Evolutionary conservation across 1,139 yeast genomes (phyloP).

Genomic region (Taiozyma onychis): DNA sequence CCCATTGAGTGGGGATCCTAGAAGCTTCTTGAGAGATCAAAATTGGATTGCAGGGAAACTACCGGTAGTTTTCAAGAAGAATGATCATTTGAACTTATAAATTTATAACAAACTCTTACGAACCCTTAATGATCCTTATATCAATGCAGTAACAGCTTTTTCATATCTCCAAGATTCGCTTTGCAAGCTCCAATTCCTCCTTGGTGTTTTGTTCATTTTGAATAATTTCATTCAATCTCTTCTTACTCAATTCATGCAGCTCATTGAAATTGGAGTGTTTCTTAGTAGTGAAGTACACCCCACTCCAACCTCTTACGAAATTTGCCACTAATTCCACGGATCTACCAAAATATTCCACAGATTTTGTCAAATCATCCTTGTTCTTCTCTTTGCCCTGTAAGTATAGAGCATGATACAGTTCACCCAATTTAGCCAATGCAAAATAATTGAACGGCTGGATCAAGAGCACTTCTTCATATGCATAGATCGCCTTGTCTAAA

Average conservation of each 20-base stretch:
- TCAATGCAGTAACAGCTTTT: neutral
- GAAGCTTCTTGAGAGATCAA: conserved; percentile 69
- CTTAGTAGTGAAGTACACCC: conserved; percentile 42
- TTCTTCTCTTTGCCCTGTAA: conserved; percentile 5
- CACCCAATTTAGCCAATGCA: conserved; percentile 61
- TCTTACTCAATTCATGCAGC: conserved; percentile 28
- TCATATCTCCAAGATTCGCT: conserved; percentile 13
- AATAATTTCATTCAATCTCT: conserved; percentile 31
- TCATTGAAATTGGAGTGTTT: conserved; percentile 26
- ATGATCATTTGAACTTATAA: conserved; percentile 24
- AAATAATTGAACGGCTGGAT: conserved; percentile 70
- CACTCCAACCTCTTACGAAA: conserved; percentile 73
- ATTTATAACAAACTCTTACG: too few relatives aligned
- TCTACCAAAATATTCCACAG: conserved; percentile 53
- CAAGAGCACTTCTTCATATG: conserved; percentile 64
- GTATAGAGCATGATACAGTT: conserved; percentile 24
- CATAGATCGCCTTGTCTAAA: conserved; percentile 59
- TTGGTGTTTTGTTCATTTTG: conserved; percentile 27
- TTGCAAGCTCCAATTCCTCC: conserved; percentile 29
- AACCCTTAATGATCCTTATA: too few relatives aligned
- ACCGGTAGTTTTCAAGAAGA: conserved; percentile 35
- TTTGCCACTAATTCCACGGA: conserved; percentile 71
- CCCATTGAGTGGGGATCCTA: conserved; percentile 55
- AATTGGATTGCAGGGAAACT: conserved; percentile 71
- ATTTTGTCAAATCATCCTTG: conserved; percentile 4